These are phyloP conservation scores for Aspergillus unguis DNA, from an alignment of 2,329 filamentous ascomycete genomes.

Conservation along the genomic window DNA sequence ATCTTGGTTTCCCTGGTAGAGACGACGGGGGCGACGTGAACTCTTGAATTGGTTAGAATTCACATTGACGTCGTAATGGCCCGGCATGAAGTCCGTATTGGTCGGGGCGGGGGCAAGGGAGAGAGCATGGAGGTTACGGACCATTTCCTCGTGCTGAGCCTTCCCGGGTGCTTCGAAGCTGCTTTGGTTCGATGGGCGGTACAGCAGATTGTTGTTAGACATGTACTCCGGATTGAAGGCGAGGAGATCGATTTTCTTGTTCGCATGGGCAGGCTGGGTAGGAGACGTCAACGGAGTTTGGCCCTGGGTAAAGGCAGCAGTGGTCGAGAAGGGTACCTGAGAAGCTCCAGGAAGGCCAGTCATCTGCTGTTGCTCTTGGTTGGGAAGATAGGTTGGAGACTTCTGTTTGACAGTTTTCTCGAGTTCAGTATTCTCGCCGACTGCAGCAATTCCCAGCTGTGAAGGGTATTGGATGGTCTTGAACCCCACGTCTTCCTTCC, in stretches of 20 bases:
- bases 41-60: constrained; percentile 17
- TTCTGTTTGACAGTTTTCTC: constrained; percentile 16
- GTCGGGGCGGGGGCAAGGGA: constrained; percentile 14
- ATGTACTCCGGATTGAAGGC: constrained; percentile 21
- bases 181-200: constrained; percentile 10
- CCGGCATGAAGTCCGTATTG: constrained; percentile 11
- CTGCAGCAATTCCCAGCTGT: constrained; percentile 15
- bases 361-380: constrained; percentile 12
- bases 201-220: constrained; percentile 6
- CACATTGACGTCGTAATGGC: constrained; percentile 6
- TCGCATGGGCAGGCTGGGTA: background rate
- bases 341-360: constrained; percentile 6
- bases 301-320: constrained; percentile 8
- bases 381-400: constrained; percentile 1
- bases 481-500: constrained; percentile 20
- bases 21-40: constrained; percentile 19
- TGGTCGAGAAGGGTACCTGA: constrained; percentile 9
- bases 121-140: constrained; percentile 20
- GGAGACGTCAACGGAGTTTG: constrained; percentile 15
- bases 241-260: constrained; percentile 23
- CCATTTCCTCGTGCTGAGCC: constrained; percentile 17
- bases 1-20: constrained; percentile 19
- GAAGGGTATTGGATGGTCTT: constrained; percentile 19
- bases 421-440: constrained; percentile 8
- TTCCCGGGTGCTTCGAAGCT: constrained; percentile 14